Evolutionary conservation across 148 eudicot species (phyloP), one percentile per base, ranked within the genome.

Genomic region (Polygonum aviculare): DNA sequence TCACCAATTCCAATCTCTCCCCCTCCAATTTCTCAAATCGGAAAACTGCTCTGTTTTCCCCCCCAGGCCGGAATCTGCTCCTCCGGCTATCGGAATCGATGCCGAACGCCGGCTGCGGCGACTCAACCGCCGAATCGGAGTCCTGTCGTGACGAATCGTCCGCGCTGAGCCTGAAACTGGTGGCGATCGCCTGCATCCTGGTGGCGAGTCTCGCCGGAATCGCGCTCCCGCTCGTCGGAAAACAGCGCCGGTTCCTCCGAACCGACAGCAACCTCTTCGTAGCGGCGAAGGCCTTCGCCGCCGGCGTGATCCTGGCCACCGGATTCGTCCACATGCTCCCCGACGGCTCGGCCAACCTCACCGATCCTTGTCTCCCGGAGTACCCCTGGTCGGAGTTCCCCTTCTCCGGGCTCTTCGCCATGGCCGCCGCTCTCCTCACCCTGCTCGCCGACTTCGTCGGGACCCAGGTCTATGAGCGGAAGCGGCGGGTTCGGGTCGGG

Each of bases 281-380:
- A 0, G 77, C 87, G 5, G 80, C 85, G 4, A 87, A 87, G 71
- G 86, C 88, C 2, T 83, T 87, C 75, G 90, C 90, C 7, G 86
- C 90, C 10, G 90, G 90, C 8, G 86, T 87, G 0, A 85, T 87
- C 18, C 77, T 87, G 0, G 90, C 86, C 19, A 85, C 88, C 0
- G 98, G 95, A 7, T 92, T 94, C 54, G 98, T 94, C 41, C 98
- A 94, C 85, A 94, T 94, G 89, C 50, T 94, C 10, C 93, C 98
- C 7, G 98, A 89, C 39, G 98, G 88, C 59, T 78, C 90, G 7
- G 21, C 81, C 26, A 85, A 91, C 2, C 81, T 94, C 11, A 87
- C 95, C 7, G 82, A 92, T 59, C 12, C 81, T 1, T 94, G 98
- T 74, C 82, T 94, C 5, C 97, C 98, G 0, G 63, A 49, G 59